A percentile compares a stretch with the other conserved stretches of the same genome.
Conservation (phyloP, 2,329 filamentous ascomycete species). For the Helminthosporium solani region DNA sequence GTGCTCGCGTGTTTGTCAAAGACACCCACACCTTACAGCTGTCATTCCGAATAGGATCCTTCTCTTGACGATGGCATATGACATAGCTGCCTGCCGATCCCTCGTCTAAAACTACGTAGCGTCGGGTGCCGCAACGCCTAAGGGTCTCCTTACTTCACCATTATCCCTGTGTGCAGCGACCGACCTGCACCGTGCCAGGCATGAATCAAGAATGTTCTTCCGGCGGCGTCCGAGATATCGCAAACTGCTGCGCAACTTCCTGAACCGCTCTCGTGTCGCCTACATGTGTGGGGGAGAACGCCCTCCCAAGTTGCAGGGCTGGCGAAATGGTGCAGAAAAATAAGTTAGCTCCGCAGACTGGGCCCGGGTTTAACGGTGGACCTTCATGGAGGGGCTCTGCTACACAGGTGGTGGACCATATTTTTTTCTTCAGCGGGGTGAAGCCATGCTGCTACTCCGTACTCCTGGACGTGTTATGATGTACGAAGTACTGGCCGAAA, state of each 20-base stretch:
- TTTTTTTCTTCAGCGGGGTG: too few species aligned
- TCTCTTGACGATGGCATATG: background rate
- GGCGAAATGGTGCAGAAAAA: too few species aligned
- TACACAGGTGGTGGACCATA: too few species aligned
- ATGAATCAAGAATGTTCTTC: conserved; percentile 5
- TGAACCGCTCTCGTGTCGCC: background rate
- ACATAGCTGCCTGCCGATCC: background rate
- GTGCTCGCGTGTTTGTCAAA: background rate
- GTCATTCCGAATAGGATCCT: background rate
- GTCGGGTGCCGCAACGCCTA: background rate
- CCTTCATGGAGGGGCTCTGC: too few species aligned
- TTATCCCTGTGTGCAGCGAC: background rate
- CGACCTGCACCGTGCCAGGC: conserved; percentile 1
- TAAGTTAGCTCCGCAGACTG: too few species aligned
- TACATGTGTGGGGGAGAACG: background rate
- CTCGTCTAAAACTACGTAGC: background rate
- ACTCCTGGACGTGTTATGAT: too few species aligned
- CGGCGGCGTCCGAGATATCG: conserved; percentile 6
- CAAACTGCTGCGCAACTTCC: conserved; percentile 2
- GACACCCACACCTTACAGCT: background rate
- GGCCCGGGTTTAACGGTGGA: too few species aligned
- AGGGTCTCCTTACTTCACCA: background rate
- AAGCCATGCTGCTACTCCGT: too few species aligned
- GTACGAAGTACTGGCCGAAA: too few species aligned
- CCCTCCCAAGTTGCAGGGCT: background rate